A percentile compares a stretch with the other conserved stretches of the same genome.
These are phyloP conservation scores for Drechslerella coelobrocha DNA, from an alignment of 2,329 filamentous ascomycete genomes.

Conservation along the genomic window DNA sequence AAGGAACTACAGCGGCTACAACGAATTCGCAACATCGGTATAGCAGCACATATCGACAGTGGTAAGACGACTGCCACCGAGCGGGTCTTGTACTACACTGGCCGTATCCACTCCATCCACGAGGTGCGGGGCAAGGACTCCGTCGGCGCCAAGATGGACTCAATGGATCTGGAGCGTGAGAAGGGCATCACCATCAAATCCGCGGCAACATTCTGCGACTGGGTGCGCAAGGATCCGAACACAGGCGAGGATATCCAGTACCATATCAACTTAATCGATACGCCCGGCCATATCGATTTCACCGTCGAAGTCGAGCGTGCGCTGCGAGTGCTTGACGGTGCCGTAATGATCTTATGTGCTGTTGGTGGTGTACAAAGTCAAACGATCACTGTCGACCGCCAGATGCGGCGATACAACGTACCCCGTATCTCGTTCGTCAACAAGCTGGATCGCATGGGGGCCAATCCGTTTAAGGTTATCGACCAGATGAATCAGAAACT, in stretches of 20 bases:
- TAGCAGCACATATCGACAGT: constrained; percentile 97
- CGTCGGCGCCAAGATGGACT: constrained; percentile 99
- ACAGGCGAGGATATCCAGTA: constrained; percentile 86
- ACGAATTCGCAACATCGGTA: constrained; percentile 93
- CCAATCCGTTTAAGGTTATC: constrained; percentile 96
- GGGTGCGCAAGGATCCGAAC: constrained; percentile 75
- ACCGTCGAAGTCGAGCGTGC: constrained; percentile 98
- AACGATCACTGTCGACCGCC: constrained; percentile 95
- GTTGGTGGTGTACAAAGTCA: constrained; percentile 90
- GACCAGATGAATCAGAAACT: constrained; percentile 98
- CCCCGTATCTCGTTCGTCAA: constrained; percentile 96
- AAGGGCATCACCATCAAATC: constrained; percentile 99
- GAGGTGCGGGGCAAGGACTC: constrained; percentile 94
- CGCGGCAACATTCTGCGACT: constrained; percentile 96
- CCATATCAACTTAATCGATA: constrained; percentile 98
- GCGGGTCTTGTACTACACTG: constrained; percentile 96
- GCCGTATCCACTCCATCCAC: constrained; percentile 87
- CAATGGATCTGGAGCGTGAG: constrained; percentile 97
- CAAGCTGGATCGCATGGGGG: constrained; percentile 99
- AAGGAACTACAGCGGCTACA: constrained; percentile 79
- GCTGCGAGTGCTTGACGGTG: constrained; percentile 90
- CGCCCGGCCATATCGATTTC: constrained; percentile 97
- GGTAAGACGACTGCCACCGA: constrained; percentile 97
- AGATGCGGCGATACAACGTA: constrained; percentile 98
- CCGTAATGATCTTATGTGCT: constrained; percentile 97